Evolutionary conservation across 306 rosid species (phyloP).

Genomic region (Acacia acuminata): DNA sequence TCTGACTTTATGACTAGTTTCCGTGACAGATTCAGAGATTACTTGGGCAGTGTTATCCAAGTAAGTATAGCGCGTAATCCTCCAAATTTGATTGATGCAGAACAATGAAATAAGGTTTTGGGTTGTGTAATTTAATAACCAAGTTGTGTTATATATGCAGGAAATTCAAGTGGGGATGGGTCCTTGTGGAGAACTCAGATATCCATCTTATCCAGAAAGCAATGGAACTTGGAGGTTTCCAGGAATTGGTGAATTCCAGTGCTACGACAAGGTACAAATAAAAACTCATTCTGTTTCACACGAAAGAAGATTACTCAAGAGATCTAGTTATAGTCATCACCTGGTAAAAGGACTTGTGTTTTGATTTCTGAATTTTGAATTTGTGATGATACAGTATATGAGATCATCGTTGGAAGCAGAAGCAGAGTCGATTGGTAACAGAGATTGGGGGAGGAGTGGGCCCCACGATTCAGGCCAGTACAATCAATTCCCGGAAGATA

Average conservation of each 20-base stretch:
- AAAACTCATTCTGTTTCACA: background rate
- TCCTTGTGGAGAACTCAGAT: constrained; percentile 98
- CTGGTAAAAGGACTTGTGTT: background rate
- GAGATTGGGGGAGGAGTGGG: constrained; percentile 80
- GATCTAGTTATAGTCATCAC: background rate
- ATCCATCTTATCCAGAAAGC: constrained; percentile 93
- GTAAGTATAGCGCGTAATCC: constrained; percentile 40
- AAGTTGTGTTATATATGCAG: constrained; percentile 36
- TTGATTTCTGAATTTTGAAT: background rate
- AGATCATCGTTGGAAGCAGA: constrained; percentile 76
- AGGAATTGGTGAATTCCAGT: constrained; percentile 96
- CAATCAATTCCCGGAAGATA: constrained; percentile 87
- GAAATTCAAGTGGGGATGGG: constrained; percentile 99
- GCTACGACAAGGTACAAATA: constrained; percentile 84
- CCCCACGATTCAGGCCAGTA: constrained; percentile 89
- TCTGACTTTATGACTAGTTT: constrained; percentile 91
- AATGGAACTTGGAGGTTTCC: constrained; percentile 97
- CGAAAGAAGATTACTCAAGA: background rate
- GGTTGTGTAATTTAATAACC: background rate
- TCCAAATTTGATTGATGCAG: background rate
- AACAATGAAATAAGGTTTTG: background rate
- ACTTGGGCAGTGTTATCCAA: constrained; percentile 76
- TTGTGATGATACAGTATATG: constrained; percentile 65
- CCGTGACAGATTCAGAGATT: constrained; percentile 72
- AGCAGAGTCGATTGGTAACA: constrained; percentile 65